phyloP scores from a whole-genome alignment of 1,284 basidiomycete species.

The Schizopora paradoxa region DNA sequence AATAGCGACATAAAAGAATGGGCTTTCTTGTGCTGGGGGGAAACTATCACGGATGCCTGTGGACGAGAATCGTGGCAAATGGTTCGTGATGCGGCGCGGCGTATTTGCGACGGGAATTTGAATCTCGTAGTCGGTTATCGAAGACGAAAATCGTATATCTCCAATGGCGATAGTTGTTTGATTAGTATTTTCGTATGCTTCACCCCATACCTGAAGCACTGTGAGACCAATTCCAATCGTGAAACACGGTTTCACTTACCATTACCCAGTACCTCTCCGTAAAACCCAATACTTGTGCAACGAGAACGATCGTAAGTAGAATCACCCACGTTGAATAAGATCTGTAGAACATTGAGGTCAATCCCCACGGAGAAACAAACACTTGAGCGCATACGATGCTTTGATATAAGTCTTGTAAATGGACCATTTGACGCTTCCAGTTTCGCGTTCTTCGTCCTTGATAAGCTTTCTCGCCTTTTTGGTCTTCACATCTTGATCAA shows the following conservation, averaged over 20 bases:
- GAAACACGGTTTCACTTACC: conserved; percentile 33
- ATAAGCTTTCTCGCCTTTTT: conserved; percentile 62
- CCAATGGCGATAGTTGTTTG: neutral
- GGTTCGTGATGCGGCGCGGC: neutral
- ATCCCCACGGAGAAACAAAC: conserved; percentile 7
- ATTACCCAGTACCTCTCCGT: conserved; percentile 71
- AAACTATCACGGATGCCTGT: conserved; percentile 18
- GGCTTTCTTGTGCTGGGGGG: conserved; percentile 46
- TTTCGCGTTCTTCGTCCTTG: conserved; percentile 65
- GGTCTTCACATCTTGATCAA: conserved; percentile 18
- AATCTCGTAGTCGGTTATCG: conserved; percentile 19
- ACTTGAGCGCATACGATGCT: conserved; percentile 42
- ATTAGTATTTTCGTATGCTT: conserved; percentile 39
- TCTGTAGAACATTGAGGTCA: conserved; percentile 29
- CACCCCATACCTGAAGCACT: conserved; percentile 49
- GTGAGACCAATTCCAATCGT: neutral
- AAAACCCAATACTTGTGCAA: conserved; percentile 36
- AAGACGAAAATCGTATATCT: conserved; percentile 28
- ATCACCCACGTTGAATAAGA: conserved; percentile 35
- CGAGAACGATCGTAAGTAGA: neutral
- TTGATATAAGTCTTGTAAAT: conserved; percentile 76
- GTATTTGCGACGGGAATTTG: neutral
- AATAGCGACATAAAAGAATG: conserved; percentile 58
- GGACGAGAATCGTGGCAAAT: neutral
- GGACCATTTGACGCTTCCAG: conserved; percentile 71